A percentile compares a stretch with the other conserved stretches of the same genome.
Conservation (phyloP, 1,284 basidiomycete species). For the Rhodotorula sp. region DNA sequence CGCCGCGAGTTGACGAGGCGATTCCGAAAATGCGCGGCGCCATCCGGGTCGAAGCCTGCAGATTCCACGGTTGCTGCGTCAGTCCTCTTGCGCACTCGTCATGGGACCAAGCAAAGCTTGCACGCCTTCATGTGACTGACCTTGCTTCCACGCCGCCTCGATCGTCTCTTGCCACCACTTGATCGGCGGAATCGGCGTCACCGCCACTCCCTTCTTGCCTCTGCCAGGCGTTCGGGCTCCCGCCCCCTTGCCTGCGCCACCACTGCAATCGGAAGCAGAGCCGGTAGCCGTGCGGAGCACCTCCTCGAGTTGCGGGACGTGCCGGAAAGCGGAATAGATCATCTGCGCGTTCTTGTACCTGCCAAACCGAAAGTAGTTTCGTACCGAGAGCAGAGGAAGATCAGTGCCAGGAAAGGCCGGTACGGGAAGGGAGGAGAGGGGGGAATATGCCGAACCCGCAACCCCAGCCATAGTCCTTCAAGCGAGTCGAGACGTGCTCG, state of each 20-base stretch:
- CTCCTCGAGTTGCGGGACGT: constrained; percentile 28
- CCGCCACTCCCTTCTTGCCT: too few relatives aligned
- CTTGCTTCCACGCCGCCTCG: constrained; percentile 43
- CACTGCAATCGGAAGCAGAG: too few relatives aligned
- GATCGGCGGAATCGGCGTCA: constrained; percentile 40
- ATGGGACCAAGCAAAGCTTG: too few relatives aligned
- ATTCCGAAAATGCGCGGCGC: constrained; percentile 39
- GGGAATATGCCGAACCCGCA: constrained; percentile 27
- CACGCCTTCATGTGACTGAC: constrained; percentile 9
- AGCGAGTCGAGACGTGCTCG: constrained; percentile 29
- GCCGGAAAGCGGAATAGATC: constrained; percentile 40
- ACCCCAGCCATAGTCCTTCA: constrained; percentile 39
- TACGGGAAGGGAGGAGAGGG: not conserved
- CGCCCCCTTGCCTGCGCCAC: too few relatives aligned
- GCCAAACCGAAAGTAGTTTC: not conserved
- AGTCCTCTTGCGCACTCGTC: too few relatives aligned
- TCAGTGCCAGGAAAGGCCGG: not conserved
- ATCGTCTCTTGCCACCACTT: constrained; percentile 39
- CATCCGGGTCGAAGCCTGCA: constrained; percentile 42
- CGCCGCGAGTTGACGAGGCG: constrained; percentile 37
- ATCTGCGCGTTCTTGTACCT: constrained; percentile 45
- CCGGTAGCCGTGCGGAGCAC: not conserved
- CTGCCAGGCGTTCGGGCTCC: not conserved
- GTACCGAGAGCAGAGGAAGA: too few relatives aligned
- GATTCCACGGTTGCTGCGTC: too few relatives aligned